Base-by-base conservation (phyloP, 1,284 basidiomycete species). In the Athelia psychrophila region DNA sequence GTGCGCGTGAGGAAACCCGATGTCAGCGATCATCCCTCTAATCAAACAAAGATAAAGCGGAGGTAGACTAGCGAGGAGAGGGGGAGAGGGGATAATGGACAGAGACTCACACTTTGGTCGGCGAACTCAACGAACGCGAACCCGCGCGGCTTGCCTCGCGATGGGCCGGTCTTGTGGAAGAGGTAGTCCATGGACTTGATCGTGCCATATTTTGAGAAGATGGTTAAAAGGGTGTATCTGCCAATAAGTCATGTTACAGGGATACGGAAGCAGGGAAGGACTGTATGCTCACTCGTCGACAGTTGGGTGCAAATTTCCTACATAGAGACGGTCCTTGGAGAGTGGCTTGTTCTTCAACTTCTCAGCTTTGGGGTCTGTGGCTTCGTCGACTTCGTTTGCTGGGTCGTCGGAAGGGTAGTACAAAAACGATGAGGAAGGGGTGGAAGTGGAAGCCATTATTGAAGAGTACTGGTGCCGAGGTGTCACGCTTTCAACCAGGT, bases 101-200 rank as follows among this genome's bases (percentile, higher is more conserved):
- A 38, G 53, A 30, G 27, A 86, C 93, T 76, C 71, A 97, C 95
- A 72, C 86, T 83, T 70, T 84, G 78, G 48, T 80, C 79, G 25
- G 78, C 77, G 64, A 86, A 98, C 71, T 98, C 93, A 30, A 99
- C 74, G 60, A 98, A 99, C 0, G 95, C 95, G 68, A 95, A 99
- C 2, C 96, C 96, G 18, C 95, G 77, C 1, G 96, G 94, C 67
- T 93, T 96, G 13, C 96, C 96, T 67, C 88, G 93, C 61, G 87
- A 72, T 3, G 87, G 79, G 0, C 96, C 96, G 0, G 86, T 77
- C 73, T 96, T 98, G 79, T 99, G 95, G 65, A 96, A 97, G 60
- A 98, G 79, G 67, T 88, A 96, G 69, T 99, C 96, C 53, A 98
- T 81, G 61, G 95, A 93, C 36, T 91, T 81, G 55, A 98, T 81